Evolutionary conservation across 192 early-diverging fungal species (phyloP).

Genomic region (Lobosporangium transversale): DNA sequence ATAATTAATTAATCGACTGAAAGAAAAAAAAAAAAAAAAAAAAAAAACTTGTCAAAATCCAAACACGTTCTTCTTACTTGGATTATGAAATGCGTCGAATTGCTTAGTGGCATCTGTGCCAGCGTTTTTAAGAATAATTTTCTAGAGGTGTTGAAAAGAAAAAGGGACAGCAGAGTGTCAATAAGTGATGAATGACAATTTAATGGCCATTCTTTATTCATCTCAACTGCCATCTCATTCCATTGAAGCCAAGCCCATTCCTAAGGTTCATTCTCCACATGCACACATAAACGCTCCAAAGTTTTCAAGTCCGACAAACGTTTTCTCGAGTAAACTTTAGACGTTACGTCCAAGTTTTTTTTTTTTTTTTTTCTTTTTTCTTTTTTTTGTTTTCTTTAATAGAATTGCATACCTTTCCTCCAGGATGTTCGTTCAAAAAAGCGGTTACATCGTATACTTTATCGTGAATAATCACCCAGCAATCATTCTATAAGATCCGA

Average conservation of each 20-base stretch:
- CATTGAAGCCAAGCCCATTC: not conserved
- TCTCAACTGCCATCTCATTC: not conserved
- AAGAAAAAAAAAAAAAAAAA: not conserved
- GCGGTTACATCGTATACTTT: conserved; percentile 71
- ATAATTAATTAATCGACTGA: not conserved
- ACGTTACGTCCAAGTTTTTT: conserved; percentile 4
- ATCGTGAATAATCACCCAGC: conserved; percentile 71
- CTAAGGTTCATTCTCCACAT: conserved; percentile 9
- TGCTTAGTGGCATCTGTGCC: conserved; percentile 88
- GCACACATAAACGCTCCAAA: not conserved
- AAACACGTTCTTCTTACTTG: too few species aligned
- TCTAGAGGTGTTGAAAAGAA: conserved; percentile 38
- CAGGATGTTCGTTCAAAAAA: conserved; percentile 69
- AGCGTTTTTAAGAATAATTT: conserved; percentile 79
- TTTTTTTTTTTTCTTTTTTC: conserved; percentile 3
- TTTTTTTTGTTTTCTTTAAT: not conserved
- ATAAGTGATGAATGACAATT: too few species aligned
- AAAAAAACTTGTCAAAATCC: not conserved
- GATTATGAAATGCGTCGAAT: conserved; percentile 87
- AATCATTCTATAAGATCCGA: conserved; percentile 49
- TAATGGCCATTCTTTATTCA: not conserved
- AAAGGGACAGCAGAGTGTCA: not conserved
- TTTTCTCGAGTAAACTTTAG: too few species aligned
- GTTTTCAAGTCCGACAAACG: not conserved
- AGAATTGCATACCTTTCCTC: conserved; percentile 49